A percentile compares a stretch with the other conserved stretches of the same genome.
phyloP scores from a whole-genome alignment of 2,329 filamentous ascomycete species.

The Dothiorella sarmentorum region DNA sequence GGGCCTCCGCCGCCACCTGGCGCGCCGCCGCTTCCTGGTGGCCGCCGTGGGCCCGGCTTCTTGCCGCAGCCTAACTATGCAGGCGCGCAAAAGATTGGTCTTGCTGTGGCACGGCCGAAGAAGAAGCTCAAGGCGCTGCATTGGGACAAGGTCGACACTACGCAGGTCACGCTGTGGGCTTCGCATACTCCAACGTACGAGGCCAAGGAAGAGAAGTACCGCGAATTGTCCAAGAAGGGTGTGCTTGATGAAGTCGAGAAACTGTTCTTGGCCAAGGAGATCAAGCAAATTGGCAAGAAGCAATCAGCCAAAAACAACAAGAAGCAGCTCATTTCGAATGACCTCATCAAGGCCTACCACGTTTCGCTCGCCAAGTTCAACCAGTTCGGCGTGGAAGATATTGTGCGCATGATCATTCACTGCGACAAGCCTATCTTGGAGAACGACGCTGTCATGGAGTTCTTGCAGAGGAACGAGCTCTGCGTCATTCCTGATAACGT shows the following conservation, averaged over 20 bases:
- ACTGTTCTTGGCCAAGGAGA: constrained; percentile 95
- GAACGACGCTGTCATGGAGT: constrained; percentile 92
- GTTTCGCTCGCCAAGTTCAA: constrained; percentile 94
- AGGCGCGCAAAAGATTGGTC: constrained; percentile 57
- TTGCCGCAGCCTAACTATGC: constrained; percentile 60
- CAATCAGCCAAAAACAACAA: constrained; percentile 82
- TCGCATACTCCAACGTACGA: constrained; percentile 79
- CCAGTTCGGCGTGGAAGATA: constrained; percentile 74
- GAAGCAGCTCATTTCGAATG: constrained; percentile 92
- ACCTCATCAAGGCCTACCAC: constrained; percentile 56
- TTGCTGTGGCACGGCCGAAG: constrained; percentile 85
- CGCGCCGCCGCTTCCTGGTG: constrained; percentile 59
- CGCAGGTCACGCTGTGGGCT: constrained; percentile 90
- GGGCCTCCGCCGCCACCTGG: constrained; percentile 52
- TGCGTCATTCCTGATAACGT: constrained; percentile 91
- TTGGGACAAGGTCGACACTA: constrained; percentile 97
- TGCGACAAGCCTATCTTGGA: constrained; percentile 87
- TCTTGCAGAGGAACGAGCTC: constrained; percentile 86
- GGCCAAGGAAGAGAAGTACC: constrained; percentile 92
- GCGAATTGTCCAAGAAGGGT: constrained; percentile 87
- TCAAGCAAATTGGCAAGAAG: constrained; percentile 75
- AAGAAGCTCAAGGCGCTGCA: constrained; percentile 99
- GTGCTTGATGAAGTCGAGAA: constrained; percentile 97
- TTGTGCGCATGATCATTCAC: constrained; percentile 91
- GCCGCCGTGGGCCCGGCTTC: constrained; percentile 63